Evolutionary conservation across 352 stramenopile genomes (phyloP).

Genomic region (Globisporangium cystogenes): DNA sequence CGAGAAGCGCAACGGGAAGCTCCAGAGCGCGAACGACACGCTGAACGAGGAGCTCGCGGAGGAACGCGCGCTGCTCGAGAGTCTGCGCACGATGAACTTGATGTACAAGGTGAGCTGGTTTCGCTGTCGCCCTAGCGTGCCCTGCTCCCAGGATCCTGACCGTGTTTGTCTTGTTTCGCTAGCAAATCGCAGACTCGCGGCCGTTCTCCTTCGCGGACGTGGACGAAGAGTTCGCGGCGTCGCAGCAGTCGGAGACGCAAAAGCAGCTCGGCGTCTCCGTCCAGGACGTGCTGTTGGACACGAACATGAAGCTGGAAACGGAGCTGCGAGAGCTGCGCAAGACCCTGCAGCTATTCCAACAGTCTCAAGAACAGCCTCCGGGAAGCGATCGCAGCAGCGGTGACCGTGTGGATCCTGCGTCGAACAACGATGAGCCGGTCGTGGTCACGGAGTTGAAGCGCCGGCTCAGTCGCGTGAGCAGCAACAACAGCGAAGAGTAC

Average conservation of each 20-base stretch:
- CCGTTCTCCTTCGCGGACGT: conserved; percentile 21
- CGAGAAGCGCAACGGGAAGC: conserved; percentile 49
- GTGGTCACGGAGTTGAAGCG: conserved; percentile 17
- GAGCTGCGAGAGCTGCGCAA: conserved; percentile 33
- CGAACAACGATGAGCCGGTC: not conserved
- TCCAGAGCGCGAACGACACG: conserved; percentile 47
- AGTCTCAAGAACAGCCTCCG: not conserved
- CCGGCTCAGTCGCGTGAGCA: conserved; percentile 23
- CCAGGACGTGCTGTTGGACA: conserved; percentile 46
- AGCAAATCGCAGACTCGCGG: conserved; percentile 57
- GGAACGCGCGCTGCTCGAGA: conserved; percentile 57
- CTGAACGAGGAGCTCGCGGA: conserved; percentile 62
- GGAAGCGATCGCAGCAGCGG: conserved; percentile 3
- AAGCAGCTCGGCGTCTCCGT: conserved; percentile 25
- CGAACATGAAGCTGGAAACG: conserved; percentile 44
- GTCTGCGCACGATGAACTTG: conserved; percentile 53
- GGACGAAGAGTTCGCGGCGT: conserved; percentile 2
- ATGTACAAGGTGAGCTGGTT: conserved; percentile 44
- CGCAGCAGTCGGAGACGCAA: conserved; percentile 18
- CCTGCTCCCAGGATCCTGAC: not conserved
- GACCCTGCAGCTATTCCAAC: conserved; percentile 9
- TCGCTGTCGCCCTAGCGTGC: not conserved
- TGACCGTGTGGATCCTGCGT: not conserved
- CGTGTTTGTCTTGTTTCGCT: not conserved
- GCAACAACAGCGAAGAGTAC: conserved; percentile 20